A percentile compares a stretch with the other conserved stretches of the same genome.
Evolutionary conservation across 83 land plant genomes (phyloP).

Genomic region (Isoetes engelmannii): DNA sequence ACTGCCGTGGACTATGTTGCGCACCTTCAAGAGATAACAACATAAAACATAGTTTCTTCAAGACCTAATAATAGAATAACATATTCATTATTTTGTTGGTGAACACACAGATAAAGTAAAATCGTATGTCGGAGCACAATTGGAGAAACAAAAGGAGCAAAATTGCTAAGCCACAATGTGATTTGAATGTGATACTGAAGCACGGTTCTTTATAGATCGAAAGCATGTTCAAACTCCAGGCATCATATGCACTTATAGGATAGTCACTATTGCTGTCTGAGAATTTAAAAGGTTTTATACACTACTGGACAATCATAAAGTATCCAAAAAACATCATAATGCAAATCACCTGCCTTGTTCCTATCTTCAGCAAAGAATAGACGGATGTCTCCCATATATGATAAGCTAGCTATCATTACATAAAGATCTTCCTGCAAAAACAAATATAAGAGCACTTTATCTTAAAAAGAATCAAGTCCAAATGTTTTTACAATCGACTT

Average conservation of each 20-base stretch:
- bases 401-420: conserved; percentile 74
- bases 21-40: conserved; percentile 18
- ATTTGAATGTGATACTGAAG: too few species aligned
- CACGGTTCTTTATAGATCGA: too few species aligned
- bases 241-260: too few species aligned
- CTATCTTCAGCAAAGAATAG: conserved; percentile 96
- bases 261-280: too few species aligned
- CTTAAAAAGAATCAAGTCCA: not conserved
- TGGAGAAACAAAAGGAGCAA: too few species aligned
- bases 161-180: too few species aligned
- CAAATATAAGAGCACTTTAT: not conserved
- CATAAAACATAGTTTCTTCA: not conserved
- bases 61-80: not conserved
- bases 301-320: too few species aligned
- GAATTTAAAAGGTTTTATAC: too few species aligned
- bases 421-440: conserved; percentile 73
- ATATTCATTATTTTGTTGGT: not conserved
- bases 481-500: not conserved
- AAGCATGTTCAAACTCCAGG: too few species aligned
- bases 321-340: too few species aligned
- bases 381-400: conserved; percentile 87
- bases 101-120: too few species aligned
- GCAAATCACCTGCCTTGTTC: conserved; percentile 51
- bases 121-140: too few species aligned
- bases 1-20: conserved; percentile 38